Evolutionary conservation across 2,329 filamentous ascomycete species (phyloP), one percentile per base, ranked within the genome.

Genomic region (Fusarium anguioides): DNA sequence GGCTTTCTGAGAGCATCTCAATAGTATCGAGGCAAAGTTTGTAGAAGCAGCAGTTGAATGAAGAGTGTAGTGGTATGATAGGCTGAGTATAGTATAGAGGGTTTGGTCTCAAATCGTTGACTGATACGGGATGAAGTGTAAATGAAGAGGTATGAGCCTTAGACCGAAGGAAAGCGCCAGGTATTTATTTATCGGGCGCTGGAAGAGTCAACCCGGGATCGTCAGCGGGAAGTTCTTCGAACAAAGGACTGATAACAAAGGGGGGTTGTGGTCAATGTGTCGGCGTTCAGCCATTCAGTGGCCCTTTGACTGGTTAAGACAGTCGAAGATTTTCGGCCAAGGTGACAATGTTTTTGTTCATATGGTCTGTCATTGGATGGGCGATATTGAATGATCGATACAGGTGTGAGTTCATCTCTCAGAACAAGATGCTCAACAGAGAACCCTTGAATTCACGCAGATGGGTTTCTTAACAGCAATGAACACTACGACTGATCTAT

Each of bases 231-330:
- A 2, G 8, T 10, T 18, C n/a, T 23, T 55, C 46, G 67, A 70
- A 65, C 48, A 65, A 61, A 37, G 26, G 6, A 7, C 3, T 17
- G 20, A n/a, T 26, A 20, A 54, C 45, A 69, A 64, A 46, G 62
- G 39, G 9, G 10, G 17, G n/a, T n/a, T 12, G 11, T 6, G 10
- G 20, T 36, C 33, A 53, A 18, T 29, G 31, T 27, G 17, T 15
- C 20, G 24, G n/a, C 48, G 33, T 49, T 60, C 47, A 15, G 47
- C 11, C 8, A 27, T 8, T 4, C n/a, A 2, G 5, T n/a, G 12
- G 20, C 1, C 15, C 15, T 44, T 33, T 45, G 37, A 40, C 60
- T 60, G 52, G 41, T 31, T 2, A 14, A 48, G 15, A 8, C 3
- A 6, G 27, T 29, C 18, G 15, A 44, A 44, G 24, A 24, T 8